Conservation (phyloP, 352 stramenopile species). For the Pythium periplocum region DNA sequence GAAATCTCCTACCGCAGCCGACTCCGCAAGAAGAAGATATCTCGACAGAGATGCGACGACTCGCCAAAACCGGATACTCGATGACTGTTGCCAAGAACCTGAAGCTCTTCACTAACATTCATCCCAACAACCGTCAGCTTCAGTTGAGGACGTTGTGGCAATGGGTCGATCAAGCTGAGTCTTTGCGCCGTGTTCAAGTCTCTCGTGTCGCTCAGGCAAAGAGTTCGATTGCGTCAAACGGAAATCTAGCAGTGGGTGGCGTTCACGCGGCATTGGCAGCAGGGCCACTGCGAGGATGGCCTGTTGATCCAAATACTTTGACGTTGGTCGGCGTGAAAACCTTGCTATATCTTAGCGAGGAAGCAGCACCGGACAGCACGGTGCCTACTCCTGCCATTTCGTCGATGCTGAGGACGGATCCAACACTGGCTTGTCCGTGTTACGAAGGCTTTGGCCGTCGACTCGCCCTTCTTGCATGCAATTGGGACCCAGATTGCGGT, state of each 20-base stretch:
- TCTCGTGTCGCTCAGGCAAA: slow-evolving; percentile 40
- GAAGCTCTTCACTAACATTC: slow-evolving; percentile 46
- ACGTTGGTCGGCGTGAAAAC: slow-evolving; percentile 63
- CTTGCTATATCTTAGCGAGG: slow-evolving; percentile 29
- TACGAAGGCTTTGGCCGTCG: slow-evolving; percentile 71
- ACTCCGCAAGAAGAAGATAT: slow-evolving; percentile 52
- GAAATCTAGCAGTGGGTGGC: neutral
- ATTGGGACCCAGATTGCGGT: slow-evolving; percentile 78
- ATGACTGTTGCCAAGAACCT: slow-evolving; percentile 72
- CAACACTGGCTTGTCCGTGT: slow-evolving; percentile 60
- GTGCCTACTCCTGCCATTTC: slow-evolving; percentile 18
- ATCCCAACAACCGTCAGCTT: slow-evolving; percentile 27
- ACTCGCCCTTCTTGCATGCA: slow-evolving; percentile 67
- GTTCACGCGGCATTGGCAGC: slow-evolving; percentile 2
- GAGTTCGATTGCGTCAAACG: slow-evolving; percentile 1
- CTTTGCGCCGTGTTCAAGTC: slow-evolving; percentile 55
- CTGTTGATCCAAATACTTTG: slow-evolving; percentile 57
- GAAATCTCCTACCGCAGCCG: neutral
- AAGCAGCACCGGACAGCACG: neutral
- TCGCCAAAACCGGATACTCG: slow-evolving; percentile 74
- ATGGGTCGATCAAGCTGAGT: slow-evolving; percentile 84
- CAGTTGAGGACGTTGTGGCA: slow-evolving; percentile 65
- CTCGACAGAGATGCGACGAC: slow-evolving; percentile 65
- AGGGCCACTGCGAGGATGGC: slow-evolving; percentile 62
- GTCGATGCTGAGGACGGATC: slow-evolving; percentile 54